Base-by-base conservation (phyloP, 2,329 filamentous ascomycete species). In the Tolypocladium inflatum region DNA sequence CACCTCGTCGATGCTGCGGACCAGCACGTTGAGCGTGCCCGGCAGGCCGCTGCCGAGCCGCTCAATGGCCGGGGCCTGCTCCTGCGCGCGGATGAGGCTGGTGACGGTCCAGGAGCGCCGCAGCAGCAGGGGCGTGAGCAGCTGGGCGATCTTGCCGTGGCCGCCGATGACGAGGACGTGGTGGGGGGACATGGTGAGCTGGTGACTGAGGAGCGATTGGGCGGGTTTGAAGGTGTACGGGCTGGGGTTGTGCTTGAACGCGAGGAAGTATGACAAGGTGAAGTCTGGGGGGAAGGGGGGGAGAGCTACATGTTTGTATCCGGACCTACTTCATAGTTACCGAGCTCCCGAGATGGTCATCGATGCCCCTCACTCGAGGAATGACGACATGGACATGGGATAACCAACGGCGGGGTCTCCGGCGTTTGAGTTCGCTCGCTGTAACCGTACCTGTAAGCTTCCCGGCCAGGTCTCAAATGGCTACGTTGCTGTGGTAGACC, bases 151-250 rank as follows among this genome's bases (percentile, higher is more conserved):
- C 70, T 91, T 90, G 74, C 90, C 90, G 75, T 92, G 89, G 66
- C 90, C 90, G 67, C 90, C 90, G 62, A 94, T 82, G 63, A 94
- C 74, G 60, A 92, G 84, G 59, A 92, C 83, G 68, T 83, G 78
- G 48, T 69, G 70, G 45, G 72, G 65, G 53, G 67, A 54, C 71
- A 73, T 73, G 43, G n/a, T 65, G 60, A 39, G 8, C 15, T 38
- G 38, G 38, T 39, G 15, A 13, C 7, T 33, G 30, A 7, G 30
- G 30, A 21, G 17, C 33, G 10, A 35, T 26, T 50, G 30, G 26
- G 11, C n/a, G 42, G 13, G n/a, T 33, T 19, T 33, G 17, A n/a
- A 7, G 15, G 8, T 37, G 15, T 35, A 35, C 9, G 17, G 3
- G 45, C 1, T 21, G 19, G 26, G 9, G 9, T 23, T 51, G 19